Conservation (phyloP, 345 rosid genomes). For the Pistacia vera region DNA sequence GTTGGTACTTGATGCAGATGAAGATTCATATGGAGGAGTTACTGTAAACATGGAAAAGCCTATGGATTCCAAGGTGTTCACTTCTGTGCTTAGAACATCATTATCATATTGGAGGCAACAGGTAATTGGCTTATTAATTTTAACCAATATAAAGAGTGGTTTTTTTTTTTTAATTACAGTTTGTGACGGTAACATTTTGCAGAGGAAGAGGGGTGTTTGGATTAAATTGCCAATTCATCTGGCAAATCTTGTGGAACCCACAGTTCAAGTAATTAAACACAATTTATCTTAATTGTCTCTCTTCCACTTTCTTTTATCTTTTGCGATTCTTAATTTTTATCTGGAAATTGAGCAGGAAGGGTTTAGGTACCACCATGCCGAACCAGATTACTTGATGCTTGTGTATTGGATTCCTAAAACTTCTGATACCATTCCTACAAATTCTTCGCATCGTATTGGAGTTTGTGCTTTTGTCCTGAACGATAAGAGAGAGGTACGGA, state of each 20-base stretch:
- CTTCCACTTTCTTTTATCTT: too few species aligned
- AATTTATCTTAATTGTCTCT: background rate
- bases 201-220: constrained; percentile 84
- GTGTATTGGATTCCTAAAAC: constrained; percentile 57
- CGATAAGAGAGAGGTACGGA: constrained; percentile 51
- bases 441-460: constrained; percentile 78
- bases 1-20: constrained; percentile 21
- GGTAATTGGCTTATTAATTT: constrained; percentile 26
- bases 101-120: constrained; percentile 47
- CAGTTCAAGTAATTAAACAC: constrained; percentile 41
- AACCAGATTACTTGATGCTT: constrained; percentile 76
- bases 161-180: background rate
- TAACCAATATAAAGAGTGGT: background rate
- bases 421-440: constrained; percentile 49
- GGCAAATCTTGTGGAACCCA: constrained; percentile 55
- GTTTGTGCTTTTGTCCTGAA: constrained; percentile 72
- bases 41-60: constrained; percentile 29
- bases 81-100: constrained; percentile 50
- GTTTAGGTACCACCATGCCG: constrained; percentile 72
- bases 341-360: constrained; percentile 50
- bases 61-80: constrained; percentile 45
- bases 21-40: constrained; percentile 66
- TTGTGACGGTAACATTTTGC: background rate
- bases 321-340: background rate
- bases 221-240: constrained; percentile 56